Base-by-base conservation (phyloP, 768 basidiomycete genomes). In the Neoboletus magnificus region DNA sequence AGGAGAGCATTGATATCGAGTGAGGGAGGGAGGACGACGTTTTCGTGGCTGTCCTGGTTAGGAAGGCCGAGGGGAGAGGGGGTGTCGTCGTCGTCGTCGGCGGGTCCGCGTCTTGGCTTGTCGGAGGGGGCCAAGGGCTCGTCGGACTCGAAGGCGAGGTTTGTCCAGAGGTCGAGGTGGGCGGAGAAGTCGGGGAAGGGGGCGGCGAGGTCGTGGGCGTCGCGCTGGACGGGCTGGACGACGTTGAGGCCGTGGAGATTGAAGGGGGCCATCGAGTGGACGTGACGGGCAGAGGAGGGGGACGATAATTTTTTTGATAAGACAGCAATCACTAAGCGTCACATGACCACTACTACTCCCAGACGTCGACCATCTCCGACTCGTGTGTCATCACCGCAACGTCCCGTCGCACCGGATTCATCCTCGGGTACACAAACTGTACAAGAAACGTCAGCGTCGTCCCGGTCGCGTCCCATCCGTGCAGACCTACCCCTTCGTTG, bases 311-410 rank as follows among this genome's bases (percentile, higher is more conserved):
- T 42, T 23, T 23, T 44, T 56, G 60, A 58, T 60, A 64, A 60
- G 50, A 54, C 18, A 1, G 5, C 32, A 16, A 48, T 55, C 44
- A 44, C 48, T 50, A 57, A 58, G 30, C 51, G 30, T 56, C 52
- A 61, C 58, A 33, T 60, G 57, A 61, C 50, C 25, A 48, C 33
- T 33, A 59, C 33, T 48, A 7, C 33, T 33, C 47, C 47, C 47
- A 48, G 10, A 35, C 10, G 22, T 23, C 23, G 12, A 49, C 80
- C 58, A 90, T 79, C 76, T 93, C 91, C 1, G 87, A 82, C 65
- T 93, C 79, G 68, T 91, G 85, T 3, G 91, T 93, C 90, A 91
- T 91, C 27, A 91, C 87, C 4, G 86, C 84, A 1, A 83, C 89
- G 60, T 93, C 91, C 55, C 77, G 82, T 30, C 87, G 82, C 22